Evolutionary conservation across 106 monocot genomes (phyloP).

Genomic region (Acorus calamus): DNA sequence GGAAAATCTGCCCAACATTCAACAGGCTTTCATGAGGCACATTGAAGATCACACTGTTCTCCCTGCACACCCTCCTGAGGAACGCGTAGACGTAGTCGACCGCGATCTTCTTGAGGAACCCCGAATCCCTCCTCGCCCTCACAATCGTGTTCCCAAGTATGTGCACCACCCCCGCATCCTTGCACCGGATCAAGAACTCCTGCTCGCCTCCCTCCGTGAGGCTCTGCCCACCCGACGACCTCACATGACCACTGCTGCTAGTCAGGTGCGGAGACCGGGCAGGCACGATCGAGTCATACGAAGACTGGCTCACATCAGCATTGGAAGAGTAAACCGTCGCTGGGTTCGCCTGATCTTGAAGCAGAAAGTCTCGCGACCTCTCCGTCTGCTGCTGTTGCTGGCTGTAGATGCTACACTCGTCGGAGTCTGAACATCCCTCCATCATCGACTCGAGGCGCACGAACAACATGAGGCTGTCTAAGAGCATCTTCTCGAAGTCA

Average conservation of each 20-base stretch:
- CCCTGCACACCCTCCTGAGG: slow-evolving; percentile 74
- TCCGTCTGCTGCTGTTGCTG: slow-evolving; percentile 1
- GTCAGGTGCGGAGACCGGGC: slow-evolving; percentile 5
- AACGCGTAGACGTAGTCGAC: slow-evolving; percentile 80
- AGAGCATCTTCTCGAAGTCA: slow-evolving; percentile 82
- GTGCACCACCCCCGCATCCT: slow-evolving; percentile 80
- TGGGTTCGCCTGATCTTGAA: neutral
- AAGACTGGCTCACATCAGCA: slow-evolving; percentile 11
- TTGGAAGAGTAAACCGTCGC: neutral
- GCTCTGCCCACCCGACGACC: slow-evolving; percentile 16
- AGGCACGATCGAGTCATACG: slow-evolving; percentile 36
- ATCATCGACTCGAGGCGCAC: slow-evolving; percentile 74
- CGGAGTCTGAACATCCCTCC: slow-evolving; percentile 73
- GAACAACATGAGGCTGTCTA: slow-evolving; percentile 38
- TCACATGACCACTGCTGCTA: neutral
- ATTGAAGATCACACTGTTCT: slow-evolving; percentile 79
- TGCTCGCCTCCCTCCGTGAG: slow-evolving; percentile 41
- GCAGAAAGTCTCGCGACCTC: slow-evolving; percentile 2
- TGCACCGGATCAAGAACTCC: slow-evolving; percentile 66
- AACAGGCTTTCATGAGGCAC: slow-evolving; percentile 86
- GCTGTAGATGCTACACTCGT: slow-evolving; percentile 23
- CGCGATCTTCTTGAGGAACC: slow-evolving; percentile 42
- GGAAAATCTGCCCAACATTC: slow-evolving; percentile 81
- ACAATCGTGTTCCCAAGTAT: slow-evolving; percentile 78
- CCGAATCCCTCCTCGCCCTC: slow-evolving; percentile 53